These are phyloP conservation scores for Triangularia setosa DNA, from an alignment of 2,329 filamentous ascomycete genomes.

Conservation along the genomic window DNA sequence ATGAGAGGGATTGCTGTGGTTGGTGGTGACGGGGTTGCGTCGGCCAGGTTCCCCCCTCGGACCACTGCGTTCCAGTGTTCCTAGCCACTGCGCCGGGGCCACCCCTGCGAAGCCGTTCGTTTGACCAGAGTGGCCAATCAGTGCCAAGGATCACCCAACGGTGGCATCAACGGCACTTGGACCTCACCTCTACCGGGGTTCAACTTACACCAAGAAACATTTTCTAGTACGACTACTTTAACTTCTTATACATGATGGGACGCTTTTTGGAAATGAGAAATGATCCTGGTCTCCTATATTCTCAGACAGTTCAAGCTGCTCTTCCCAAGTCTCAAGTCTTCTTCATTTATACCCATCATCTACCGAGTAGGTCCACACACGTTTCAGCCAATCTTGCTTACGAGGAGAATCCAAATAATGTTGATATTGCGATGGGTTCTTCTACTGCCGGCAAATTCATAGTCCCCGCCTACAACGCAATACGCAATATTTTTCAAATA, in stretches of 20 bases:
- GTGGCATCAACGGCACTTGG: neutral
- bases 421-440: neutral
- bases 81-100: conserved; percentile 11
- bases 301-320: neutral
- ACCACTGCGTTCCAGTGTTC: conserved; percentile 4
- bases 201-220: neutral
- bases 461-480: neutral
- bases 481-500: neutral
- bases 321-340: neutral
- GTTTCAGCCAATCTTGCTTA: neutral
- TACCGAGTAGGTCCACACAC: neutral
- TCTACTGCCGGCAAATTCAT: neutral
- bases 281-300: neutral
- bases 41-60: neutral
- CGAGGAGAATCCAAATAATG: neutral
- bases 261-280: neutral
- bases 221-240: too few relatives aligned
- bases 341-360: neutral
- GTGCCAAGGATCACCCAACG: conserved; percentile 9
- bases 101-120: conserved; percentile 6
- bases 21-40: neutral
- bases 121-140: conserved; percentile 16
- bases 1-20: neutral
- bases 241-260: too few relatives aligned
- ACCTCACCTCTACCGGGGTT: neutral